Evolutionary conservation across 257 asterid genomes (phyloP), one percentile per base, ranked within the genome.

Genomic region (Hygrophila difformis): DNA sequence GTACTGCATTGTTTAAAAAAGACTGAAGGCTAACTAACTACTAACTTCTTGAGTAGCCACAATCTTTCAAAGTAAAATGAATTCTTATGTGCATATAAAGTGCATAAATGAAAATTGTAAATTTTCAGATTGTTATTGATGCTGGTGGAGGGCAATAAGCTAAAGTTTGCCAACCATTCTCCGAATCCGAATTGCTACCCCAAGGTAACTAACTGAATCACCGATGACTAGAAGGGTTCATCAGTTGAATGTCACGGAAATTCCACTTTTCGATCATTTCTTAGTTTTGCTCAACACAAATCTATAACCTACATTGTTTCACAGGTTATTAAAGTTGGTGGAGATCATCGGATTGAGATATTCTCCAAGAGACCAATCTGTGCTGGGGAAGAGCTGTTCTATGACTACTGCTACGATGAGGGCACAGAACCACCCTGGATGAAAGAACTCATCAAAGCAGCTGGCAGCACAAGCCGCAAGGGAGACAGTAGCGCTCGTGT

Each of bases 361-460:
- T 91, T 76, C 62, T 87, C 96, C 29, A 91, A 78, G 53, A 96
- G 86, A 63, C 65, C 83, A 42, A 82, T 91, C 41, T 28, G 48
- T 43, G 79, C 93, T 8, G 96, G 96, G 34, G 96, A 86, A 64
- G 96, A 91, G 64, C 69, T 91, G 55, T 82, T 91, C 38, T 86
- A 86, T 21, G 99, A 82, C 57, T 91, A 91, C 40, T 81, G 84
- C 4, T 91, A 91, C 17, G 94, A 76, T 61, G 47, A 93, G 0
- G 94, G 86, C 42, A 73, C 82, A 55, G 93, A 88, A 55, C 96
- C 88, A 34, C 88, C 82, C 3, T 91, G 98, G 98, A 94, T 94
- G 6, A 85, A 62, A 44, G 86, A 91, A 60, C 98, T 94, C 0
- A n/a, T n/a, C n/a, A n/a, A n/a, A n/a, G n/a, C n/a, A n/a, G n/a